Evolutionary conservation across 2,329 filamentous ascomycete genomes (phyloP).

Genomic region (Sporothrix phasma): DNA sequence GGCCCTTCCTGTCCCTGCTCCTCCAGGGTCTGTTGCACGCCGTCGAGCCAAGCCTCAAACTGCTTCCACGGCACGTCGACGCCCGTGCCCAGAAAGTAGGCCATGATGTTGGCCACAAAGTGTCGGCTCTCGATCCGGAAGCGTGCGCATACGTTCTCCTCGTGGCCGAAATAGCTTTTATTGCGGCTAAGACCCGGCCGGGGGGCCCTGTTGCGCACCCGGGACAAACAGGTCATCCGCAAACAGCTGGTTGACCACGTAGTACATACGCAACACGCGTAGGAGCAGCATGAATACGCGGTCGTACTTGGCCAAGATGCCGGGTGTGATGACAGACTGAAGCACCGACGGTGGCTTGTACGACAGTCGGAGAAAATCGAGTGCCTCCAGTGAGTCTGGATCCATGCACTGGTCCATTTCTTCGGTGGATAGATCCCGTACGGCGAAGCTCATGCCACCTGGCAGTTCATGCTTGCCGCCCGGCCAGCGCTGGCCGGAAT

Average conservation of each 20-base stretch:
- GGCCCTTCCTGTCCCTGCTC: conserved; percentile 27
- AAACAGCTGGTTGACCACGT: conserved; percentile 58
- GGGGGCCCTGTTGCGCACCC: not conserved
- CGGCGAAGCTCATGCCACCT: conserved; percentile 68
- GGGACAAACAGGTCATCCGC: conserved; percentile 34
- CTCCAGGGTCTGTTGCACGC: conserved; percentile 49
- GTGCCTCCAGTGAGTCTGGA: conserved; percentile 68
- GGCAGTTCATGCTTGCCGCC: conserved; percentile 39
- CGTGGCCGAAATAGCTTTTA: not conserved
- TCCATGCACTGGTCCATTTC: conserved; percentile 80
- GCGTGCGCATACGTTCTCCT: conserved; percentile 28
- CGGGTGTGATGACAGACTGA: conserved; percentile 60
- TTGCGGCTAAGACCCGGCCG: not conserved
- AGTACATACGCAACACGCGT: conserved; percentile 67
- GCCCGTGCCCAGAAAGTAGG: conserved; percentile 72
- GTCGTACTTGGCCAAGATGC: conserved; percentile 71
- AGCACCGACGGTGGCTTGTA: conserved; percentile 70
- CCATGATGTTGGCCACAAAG: conserved; percentile 61
- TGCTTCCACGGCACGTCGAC: conserved; percentile 62
- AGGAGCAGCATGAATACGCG: conserved; percentile 71
- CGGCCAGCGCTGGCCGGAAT: not conserved
- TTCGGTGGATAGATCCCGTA: conserved; percentile 66
- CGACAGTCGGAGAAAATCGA: conserved; percentile 86
- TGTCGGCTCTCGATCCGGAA: conserved; percentile 72
- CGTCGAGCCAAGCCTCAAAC: conserved; percentile 57